Base-by-base conservation (phyloP, 2,329 filamentous ascomycete genomes). In the Cladosporium sp. region DNA sequence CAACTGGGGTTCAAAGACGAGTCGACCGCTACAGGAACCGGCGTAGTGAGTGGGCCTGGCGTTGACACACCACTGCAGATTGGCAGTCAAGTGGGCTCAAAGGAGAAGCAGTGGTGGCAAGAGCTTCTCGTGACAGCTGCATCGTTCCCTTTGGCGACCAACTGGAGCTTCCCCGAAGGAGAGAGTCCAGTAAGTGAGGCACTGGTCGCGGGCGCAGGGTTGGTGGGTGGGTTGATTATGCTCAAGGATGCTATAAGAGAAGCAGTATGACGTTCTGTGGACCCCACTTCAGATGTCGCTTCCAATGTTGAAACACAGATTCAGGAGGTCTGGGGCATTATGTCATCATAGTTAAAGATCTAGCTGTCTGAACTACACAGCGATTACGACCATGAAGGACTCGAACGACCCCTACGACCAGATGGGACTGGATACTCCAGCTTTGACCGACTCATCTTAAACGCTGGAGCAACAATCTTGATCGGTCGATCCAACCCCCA, bases 111-210 rank as follows among this genome's bases (percentile, higher is more conserved):
- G 67, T 93, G 86, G 86, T 88, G 85, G 82, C 87, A 84, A 74
- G 86, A 89, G 74, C 79, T 94, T 62, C 81, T 88, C 23, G 85
- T 88, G 50, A 93, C 92, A 78, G 75, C 87, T 67, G 88, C 90
- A 35, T 96, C 91, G 88, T 87, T 91, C 64, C 92, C 93, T 37
- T 81, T 96, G 75, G 94, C 91, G 67, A 74, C 94, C 64, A 92
- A 97, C 80, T 97, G 91, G 89, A 90, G 91, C 72, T 77, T 89
- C 50, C 87, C 91, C 67, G 87, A 91, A 67, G 91, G 91, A 0
- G 75, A 88, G 10, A 70, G 68, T 50, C 70, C 71, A 8, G 77
- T 91, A 63, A 83, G 84, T 37, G 85, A 89, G 67, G 80, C 82
- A 67, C 78, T 83, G 73, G 80, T 89, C 21, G 50, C 61, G 8